phyloP scores from a whole-genome alignment of 805 yeast species.

The Candida sphagnicola region DNA sequence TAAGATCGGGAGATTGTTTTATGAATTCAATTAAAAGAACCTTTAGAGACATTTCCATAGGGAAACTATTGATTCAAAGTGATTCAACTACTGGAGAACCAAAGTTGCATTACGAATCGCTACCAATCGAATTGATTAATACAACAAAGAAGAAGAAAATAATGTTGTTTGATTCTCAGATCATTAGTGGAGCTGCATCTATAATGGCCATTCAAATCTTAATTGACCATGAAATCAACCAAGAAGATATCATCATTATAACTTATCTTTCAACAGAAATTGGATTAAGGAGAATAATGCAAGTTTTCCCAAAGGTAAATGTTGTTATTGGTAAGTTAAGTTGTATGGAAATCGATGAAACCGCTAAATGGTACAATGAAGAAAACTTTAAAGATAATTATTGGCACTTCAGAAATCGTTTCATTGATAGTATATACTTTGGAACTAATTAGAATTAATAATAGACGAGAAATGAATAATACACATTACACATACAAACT shows the following conservation, averaged over 20 bases:
- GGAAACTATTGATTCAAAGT: constrained; percentile 83
- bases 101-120: constrained; percentile 73
- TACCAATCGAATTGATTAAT: constrained; percentile 44
- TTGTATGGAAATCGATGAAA: constrained; percentile 22
- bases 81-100: constrained; percentile 93
- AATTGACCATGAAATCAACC: constrained; percentile 69
- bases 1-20: constrained; percentile 92
- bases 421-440: constrained; percentile 72
- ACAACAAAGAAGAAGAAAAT: constrained; percentile 36
- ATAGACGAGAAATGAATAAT: neutral
- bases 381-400: constrained; percentile 45
- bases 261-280: constrained; percentile 73
- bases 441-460: constrained; percentile 51
- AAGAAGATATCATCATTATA: constrained; percentile 62
- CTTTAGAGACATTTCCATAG: constrained; percentile 73
- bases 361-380: constrained; percentile 21
- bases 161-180: constrained; percentile 79
- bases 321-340: constrained; percentile 69
- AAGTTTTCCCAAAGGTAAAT: constrained; percentile 68
- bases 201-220: constrained; percentile 91
- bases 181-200: constrained; percentile 89
- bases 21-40: constrained; percentile 73
- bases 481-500: no score
- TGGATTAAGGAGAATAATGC: constrained; percentile 67
- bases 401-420: constrained; percentile 63